Evolutionary conservation across 208 protist genomes (phyloP), one percentile per base, ranked within the genome.

Genomic region (Phytomonas sp.): DNA sequence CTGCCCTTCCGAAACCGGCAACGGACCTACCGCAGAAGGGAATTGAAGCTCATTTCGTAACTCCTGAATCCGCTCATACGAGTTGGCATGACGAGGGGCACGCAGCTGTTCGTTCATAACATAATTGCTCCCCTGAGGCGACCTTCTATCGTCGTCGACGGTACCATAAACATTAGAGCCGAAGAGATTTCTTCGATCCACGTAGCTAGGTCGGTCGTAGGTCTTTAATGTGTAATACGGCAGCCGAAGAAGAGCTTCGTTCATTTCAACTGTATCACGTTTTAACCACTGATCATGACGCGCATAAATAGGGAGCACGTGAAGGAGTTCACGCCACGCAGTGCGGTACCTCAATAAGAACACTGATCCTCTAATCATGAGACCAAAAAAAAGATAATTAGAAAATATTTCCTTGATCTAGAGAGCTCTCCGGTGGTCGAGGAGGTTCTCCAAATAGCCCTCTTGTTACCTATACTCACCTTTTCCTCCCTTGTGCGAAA

Each of bases 201-300:
- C 60, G 43, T 37, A 29, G 46, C 69, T 64, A 0, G 78, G 82
- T 61, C 72, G 71, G 15, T 65, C n/a, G 68, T 71, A 80, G 60
- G 68, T 83, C 76, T 91, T 92, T 28, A 96, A 74, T 40, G 77
- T 89, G 77, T 96, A 96, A 76, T 96, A 96, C 33, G 90, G 90
- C 59, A 83, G 77, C 0, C 87, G 83, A 40, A 96, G 76, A 15
- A 91, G 15, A 4, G 74, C 77, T 67, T 96, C 87, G 66, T 96
- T 96, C 37, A 88, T 79, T 53, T 96, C 90, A 13, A 92, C 86
- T 4, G 77, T 82, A 74, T 96, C 90, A 0, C 90, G 83, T 79
- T 96, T 96, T 36, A 96, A 69, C 88, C 90, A 96, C 71, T 96
- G 82, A 33, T 67, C 67, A 34, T 87, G 77, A 20, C 90, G 85